These are phyloP conservation scores for Hura crepitans DNA, from an alignment of 441 rosid genomes.

Conservation along the genomic window DNA sequence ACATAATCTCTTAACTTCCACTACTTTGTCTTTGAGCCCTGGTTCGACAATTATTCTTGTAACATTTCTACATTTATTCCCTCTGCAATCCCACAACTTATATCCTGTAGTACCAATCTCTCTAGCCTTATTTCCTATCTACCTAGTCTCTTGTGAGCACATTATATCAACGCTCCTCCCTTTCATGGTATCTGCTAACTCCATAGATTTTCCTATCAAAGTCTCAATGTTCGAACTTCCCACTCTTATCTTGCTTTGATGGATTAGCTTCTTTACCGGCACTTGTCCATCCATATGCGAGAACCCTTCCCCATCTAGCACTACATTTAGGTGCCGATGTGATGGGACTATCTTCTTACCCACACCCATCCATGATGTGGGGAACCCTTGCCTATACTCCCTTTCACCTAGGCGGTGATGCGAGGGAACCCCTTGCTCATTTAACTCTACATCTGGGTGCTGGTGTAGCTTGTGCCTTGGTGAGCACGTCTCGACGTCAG, in stretches of 20 bases:
- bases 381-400: no score
- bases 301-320: not conserved
- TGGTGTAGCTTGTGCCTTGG: not conserved
- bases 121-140: not conserved
- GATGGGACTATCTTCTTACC: not conserved
- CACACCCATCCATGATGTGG: not conserved
- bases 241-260: no score
- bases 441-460: not conserved
- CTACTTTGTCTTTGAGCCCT: not conserved
- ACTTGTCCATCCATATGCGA: not conserved
- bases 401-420: not conserved
- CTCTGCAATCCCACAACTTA: not conserved
- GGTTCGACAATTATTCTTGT: not conserved
- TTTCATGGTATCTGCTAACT: not conserved
- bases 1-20: not conserved
- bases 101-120: not conserved
- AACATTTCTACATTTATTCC: not conserved
- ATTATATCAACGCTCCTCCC: not conserved
- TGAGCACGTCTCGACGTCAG: no score
- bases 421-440: not conserved
- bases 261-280: no score
- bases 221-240: not conserved
- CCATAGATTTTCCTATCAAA: not conserved
- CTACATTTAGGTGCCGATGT: not conserved
- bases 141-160: not conserved